Base-by-base conservation (phyloP, 495 filamentous ascomycete genomes). In the Podospora pseudoanserina region DNA sequence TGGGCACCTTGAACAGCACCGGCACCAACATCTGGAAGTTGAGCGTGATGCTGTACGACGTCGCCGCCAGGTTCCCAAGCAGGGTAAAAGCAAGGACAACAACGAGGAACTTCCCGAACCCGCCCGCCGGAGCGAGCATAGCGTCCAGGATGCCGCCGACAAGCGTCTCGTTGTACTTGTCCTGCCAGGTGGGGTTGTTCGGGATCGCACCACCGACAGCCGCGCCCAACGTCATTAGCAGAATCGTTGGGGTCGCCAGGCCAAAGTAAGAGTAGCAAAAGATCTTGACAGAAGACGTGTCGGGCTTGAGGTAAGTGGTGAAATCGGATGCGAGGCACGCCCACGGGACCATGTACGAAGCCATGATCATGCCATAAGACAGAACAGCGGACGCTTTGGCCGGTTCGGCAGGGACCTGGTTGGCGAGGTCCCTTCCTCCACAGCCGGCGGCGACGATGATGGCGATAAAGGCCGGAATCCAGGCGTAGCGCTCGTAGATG, bases 401-500 rank as follows among this genome's bases (percentile, higher is more conserved):
- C 7, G 77, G 72, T 15, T 69, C 67, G 13, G 69, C 70, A 5
- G 76, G 70, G 5, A 71, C 74, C 65, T 82, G 60, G 19, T n/a
- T 39, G 53, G 55, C 54, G 32, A 83, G 76, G 53, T 71, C 68
- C 4, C 72, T 73, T 16, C 79, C 80, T 54, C 79, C 74, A 44
- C 49, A 62, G 58, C 74, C 74, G 61, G 70, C 72, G 26, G 74
- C 74, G 26, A 76, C 72, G 30, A 72, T 72, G 53, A 88, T 80
- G 15, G 86, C 81, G 27, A 88, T 79, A 32, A 86, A 67, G 23
- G 81, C 81, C 13, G 82, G 78, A 71, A 86, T 83, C 87, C 87
- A 90, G 18, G 87, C 85, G 65, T 82, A 90, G 57, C 85, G 82
- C 78, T 89, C 87, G 67, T 86, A 89, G 13, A 82, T 69, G 71